A percentile compares a stretch with the other conserved stretches of the same genome.
These are phyloP conservation scores for Alternaria infectoria DNA, from an alignment of 2,329 filamentous ascomycete genomes.

Conservation along the genomic window DNA sequence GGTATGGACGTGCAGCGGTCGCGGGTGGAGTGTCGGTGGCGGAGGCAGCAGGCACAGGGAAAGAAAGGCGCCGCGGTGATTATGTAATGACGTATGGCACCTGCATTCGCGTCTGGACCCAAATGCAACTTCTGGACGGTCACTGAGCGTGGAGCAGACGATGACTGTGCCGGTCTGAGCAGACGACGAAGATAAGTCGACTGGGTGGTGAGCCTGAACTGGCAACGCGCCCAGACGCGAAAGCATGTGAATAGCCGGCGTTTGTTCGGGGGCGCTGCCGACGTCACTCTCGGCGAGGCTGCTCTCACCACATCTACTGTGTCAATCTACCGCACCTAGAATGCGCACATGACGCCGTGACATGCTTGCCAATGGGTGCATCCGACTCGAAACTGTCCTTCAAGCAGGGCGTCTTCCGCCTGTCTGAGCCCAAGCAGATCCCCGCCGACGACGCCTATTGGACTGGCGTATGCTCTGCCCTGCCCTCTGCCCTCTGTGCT, in stretches of 20 bases:
- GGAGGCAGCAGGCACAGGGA: background rate
- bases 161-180: background rate
- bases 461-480: conserved; percentile 73
- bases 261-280: conserved; percentile 13
- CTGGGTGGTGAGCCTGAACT: background rate
- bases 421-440: conserved; percentile 91
- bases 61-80: background rate
- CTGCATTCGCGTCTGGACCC: background rate
- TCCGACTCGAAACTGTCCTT: conserved; percentile 99
- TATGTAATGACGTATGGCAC: conserved; percentile 19
- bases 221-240: conserved; percentile 14
- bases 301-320: conserved; percentile 1
- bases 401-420: conserved; percentile 96
- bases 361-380: conserved; percentile 76
- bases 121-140: background rate
- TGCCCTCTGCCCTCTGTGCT: conserved; percentile 11
- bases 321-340: conserved; percentile 1
- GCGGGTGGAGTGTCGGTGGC: background rate
- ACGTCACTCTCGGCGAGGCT: conserved; percentile 26
- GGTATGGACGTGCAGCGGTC: background rate
- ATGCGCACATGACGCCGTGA: conserved; percentile 37
- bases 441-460: conserved; percentile 89
- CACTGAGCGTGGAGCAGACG: background rate
- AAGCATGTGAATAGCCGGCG: conserved; percentile 29
- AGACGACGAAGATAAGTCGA: background rate